phyloP scores from a whole-genome alignment of 306 rosid genomes.

The Hippophae tibetana region DNA sequence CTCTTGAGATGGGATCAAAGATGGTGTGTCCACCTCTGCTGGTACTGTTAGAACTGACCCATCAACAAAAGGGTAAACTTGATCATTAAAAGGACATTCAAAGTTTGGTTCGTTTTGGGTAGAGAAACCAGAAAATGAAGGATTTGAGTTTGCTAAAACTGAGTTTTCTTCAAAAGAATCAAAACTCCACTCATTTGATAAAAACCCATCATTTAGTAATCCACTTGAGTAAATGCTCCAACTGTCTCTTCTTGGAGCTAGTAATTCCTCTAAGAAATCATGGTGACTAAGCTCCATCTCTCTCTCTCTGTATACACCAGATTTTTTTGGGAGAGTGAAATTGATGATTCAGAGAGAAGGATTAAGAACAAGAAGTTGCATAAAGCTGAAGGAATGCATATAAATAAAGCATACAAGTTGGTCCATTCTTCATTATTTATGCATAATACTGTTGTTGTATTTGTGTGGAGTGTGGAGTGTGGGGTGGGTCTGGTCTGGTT shows the following conservation, averaged over 20 bases:
- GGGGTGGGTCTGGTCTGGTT: neutral
- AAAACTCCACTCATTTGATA: conserved; percentile 56
- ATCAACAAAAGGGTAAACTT: conserved; percentile 46
- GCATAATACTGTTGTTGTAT: conserved; percentile 28
- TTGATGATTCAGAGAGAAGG: conserved; percentile 3
- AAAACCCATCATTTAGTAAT: conserved; percentile 41
- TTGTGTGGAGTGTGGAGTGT: neutral
- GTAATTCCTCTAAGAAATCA: conserved; percentile 74
- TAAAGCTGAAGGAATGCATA: conserved; percentile 18
- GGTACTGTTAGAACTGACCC: conserved; percentile 41
- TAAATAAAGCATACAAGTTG: conserved; percentile 14
- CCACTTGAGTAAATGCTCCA: conserved; percentile 52
- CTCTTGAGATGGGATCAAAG: conserved; percentile 41
- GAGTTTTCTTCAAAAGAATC: conserved; percentile 53
- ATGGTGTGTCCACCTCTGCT: conserved; percentile 49
- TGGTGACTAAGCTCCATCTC: conserved; percentile 76
- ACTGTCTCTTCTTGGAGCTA: conserved; percentile 64
- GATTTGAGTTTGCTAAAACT: conserved; percentile 30
- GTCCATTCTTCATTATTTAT: conserved; percentile 15
- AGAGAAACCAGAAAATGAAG: conserved; percentile 50
- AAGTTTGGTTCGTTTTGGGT: conserved; percentile 46
- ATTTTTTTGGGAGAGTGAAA: conserved; percentile 8
- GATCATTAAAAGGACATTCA: conserved; percentile 41
- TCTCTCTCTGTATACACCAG: conserved; percentile 12
- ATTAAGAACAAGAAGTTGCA: conserved; percentile 26